These are phyloP conservation scores for Wickerhamia fluorescens DNA, from an alignment of 805 yeast genomes.

Conservation along the genomic window DNA sequence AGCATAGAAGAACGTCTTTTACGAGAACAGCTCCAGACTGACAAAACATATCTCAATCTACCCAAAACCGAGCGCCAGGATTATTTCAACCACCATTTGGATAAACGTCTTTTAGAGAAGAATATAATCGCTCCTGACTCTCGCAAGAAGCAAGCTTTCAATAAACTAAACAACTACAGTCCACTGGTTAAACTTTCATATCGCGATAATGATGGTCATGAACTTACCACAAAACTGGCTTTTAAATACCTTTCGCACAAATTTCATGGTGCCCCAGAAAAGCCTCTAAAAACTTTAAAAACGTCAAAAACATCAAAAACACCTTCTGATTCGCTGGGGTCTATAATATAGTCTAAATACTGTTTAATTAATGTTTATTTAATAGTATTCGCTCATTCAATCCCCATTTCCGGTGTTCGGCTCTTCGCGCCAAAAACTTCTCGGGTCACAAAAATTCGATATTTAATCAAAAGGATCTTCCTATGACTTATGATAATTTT, in stretches of 20 bases:
- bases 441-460: too few relatives aligned
- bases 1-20: constrained; percentile 28
- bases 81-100: constrained; percentile 21
- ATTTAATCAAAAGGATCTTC: too few relatives aligned
- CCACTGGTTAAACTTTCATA: constrained; percentile 51
- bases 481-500: too few relatives aligned
- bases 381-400: too few relatives aligned
- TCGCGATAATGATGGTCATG: constrained; percentile 57
- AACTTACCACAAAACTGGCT: constrained; percentile 60
- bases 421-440: too few relatives aligned
- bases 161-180: constrained; percentile 25
- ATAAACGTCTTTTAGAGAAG: constrained; percentile 20
- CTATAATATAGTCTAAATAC: too few relatives aligned
- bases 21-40: constrained; percentile 20
- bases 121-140: constrained; percentile 11
- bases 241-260: constrained; percentile 70
- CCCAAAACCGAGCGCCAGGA: constrained; percentile 23
- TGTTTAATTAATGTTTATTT: too few relatives aligned
- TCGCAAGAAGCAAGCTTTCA: neutral
- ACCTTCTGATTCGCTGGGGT: too few relatives aligned
- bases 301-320: too few relatives aligned
- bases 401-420: too few relatives aligned
- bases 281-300: neutral
- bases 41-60: constrained; percentile 17
- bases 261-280: constrained; percentile 55